Evolutionary conservation across 1,284 basidiomycete species (phyloP).

Genomic region (Veloboletus limbatus): DNA sequence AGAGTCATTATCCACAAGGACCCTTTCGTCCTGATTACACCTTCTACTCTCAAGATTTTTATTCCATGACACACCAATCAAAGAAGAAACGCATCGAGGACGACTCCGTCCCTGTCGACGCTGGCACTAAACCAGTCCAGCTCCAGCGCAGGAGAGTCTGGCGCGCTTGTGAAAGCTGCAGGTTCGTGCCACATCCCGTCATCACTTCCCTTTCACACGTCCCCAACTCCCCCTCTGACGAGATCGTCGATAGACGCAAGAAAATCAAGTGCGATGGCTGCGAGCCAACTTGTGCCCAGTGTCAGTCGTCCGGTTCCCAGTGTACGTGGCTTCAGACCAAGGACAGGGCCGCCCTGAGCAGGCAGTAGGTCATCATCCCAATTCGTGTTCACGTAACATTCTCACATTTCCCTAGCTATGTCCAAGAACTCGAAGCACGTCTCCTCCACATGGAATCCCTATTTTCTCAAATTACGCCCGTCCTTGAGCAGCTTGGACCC

Average conservation of each 20-base stretch:
- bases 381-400: constrained; percentile 13
- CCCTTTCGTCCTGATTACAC: constrained; percentile 28
- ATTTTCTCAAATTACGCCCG: constrained; percentile 73
- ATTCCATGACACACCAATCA: constrained; percentile 51
- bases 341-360: constrained; percentile 78
- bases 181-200: constrained; percentile 46
- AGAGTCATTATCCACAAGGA: constrained; percentile 22
- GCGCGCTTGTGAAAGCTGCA: constrained; percentile 82
- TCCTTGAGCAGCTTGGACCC: constrained; percentile 66
- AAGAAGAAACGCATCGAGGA: constrained; percentile 74
- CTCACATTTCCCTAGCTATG: constrained; percentile 55
- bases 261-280: constrained; percentile 87
- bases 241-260: constrained; percentile 58
- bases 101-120: constrained; percentile 47
- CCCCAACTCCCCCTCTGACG: constrained; percentile 15
- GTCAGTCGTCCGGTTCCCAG: constrained; percentile 63
- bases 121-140: constrained; percentile 66
- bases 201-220: constrained; percentile 16
- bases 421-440: constrained; percentile 81
- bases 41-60: constrained; percentile 50
- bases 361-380: constrained; percentile 59
- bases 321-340: constrained; percentile 87
- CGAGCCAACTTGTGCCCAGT: constrained; percentile 82
- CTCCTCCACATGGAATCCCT: constrained; percentile 80
- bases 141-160: constrained; percentile 73